Evolutionary conservation across 768 basidiomycete genomes (phyloP).

Genomic region (Russula emetica): DNA sequence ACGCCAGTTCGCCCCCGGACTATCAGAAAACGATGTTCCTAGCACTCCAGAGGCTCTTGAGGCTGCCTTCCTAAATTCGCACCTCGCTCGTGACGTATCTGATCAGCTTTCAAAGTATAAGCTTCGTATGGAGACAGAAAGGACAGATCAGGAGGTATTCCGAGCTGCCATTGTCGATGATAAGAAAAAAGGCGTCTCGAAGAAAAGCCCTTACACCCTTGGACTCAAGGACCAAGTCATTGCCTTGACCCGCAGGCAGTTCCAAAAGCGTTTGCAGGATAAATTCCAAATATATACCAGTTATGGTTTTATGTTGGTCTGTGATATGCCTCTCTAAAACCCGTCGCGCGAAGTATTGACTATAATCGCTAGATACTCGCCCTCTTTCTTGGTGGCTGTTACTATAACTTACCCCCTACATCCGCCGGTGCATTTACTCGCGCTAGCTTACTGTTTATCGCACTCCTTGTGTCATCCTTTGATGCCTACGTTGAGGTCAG

Average conservation of each 20-base stretch:
- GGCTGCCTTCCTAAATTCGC: constrained; percentile 51
- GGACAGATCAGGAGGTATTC: constrained; percentile 70
- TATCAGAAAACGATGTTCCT: constrained; percentile 54
- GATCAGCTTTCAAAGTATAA: constrained; percentile 54
- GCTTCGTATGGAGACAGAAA: constrained; percentile 51
- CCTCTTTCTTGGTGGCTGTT: constrained; percentile 69
- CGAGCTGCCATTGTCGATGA: constrained; percentile 68
- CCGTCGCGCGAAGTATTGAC: neutral
- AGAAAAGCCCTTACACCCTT: constrained; percentile 80
- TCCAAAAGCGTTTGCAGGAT: constrained; percentile 71
- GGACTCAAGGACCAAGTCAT: constrained; percentile 71
- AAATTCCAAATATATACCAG: constrained; percentile 72
- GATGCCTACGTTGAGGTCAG: constrained; percentile 67
- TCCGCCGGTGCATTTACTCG: constrained; percentile 85
- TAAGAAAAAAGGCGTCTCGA: constrained; percentile 75
- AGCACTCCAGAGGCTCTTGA: constrained; percentile 67
- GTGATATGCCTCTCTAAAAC: constrained; percentile 42
- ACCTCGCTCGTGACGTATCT: constrained; percentile 42
- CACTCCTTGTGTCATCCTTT: constrained; percentile 61
- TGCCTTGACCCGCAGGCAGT: constrained; percentile 68
- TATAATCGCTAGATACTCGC: constrained; percentile 37
- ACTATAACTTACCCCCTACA: constrained; percentile 65
- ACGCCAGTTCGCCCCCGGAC: constrained; percentile 67
- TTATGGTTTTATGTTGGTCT: constrained; percentile 57
- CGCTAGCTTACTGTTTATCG: constrained; percentile 73